A percentile compares a stretch with the other conserved stretches of the same genome.
Evolutionary conservation across 148 eudicot genomes (phyloP).

Genomic region (Rhododendron molle): DNA sequence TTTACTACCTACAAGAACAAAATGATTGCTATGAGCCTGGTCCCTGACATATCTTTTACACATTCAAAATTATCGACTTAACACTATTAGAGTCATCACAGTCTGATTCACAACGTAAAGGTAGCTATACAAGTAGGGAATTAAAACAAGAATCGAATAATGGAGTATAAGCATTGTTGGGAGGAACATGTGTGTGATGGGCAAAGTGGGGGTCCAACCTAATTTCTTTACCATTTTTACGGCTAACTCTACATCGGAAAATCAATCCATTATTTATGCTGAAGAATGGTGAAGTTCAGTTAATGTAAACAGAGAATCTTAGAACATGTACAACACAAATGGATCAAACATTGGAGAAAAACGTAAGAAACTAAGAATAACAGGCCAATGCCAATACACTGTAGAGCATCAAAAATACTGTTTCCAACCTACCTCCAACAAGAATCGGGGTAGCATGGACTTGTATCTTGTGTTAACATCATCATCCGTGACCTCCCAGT

Average conservation of each 20-base stretch:
- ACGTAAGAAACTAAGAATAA: neutral
- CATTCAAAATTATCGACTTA: neutral
- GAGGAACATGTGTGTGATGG: neutral
- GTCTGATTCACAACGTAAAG: neutral
- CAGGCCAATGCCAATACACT: neutral
- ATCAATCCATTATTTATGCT: neutral
- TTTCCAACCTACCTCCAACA: slow-evolving; percentile 65
- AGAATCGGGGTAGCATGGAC: slow-evolving; percentile 72
- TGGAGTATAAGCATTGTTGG: neutral
- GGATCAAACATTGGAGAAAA: neutral
- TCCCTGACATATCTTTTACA: neutral
- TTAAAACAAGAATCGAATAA: neutral
- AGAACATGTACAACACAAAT: neutral
- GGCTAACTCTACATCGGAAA: neutral
- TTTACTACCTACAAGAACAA: neutral
- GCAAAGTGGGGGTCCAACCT: neutral
- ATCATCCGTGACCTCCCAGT: slow-evolving; percentile 55
- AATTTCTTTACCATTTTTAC: neutral
- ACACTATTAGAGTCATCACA: neutral
- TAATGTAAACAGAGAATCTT: neutral
- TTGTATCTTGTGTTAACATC: slow-evolving; percentile 79
- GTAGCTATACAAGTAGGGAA: neutral
- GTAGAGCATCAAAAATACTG: neutral
- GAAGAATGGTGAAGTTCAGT: neutral
- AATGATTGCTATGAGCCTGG: neutral